Evolutionary conservation across 495 filamentous ascomycete species (phyloP), one percentile per base, ranked within the genome.

Genomic region (Talaromyces wortmannii): DNA sequence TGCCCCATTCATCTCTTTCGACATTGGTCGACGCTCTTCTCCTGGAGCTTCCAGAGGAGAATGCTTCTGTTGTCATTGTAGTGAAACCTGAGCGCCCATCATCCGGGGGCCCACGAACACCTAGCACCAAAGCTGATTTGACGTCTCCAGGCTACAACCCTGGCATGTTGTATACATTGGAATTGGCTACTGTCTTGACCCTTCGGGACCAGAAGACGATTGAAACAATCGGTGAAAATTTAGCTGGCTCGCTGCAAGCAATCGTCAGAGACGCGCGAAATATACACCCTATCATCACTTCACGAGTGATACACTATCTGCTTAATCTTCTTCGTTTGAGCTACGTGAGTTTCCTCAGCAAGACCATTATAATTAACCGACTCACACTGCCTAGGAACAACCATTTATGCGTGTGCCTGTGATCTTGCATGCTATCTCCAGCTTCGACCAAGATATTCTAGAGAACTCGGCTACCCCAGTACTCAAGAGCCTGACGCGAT

Each of bases 331-430:
- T 99, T 23, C 85, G 91, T 55, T 82, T 89, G 17, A 92, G 90
- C 71, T 91, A 96, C 71, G 91, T 94, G 80, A 71, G 86, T 74
- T 10, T n/a, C 42, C 15, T 44, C 12, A 17, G 6, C 23, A 43
- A 8, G 47, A 30, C 8, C 2, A 6, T 31, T 33, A 16, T 51
- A 15, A 7, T 52, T 29, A 18, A 31, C 29, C 48, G 15, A 63
- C 73, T 81, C 44, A 78, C 57, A 10, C 33, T 47, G 33, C 29
- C n/a, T 56, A 91, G 88, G 86, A 96, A 52, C 87, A 94, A 62
- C 88, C 91, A 53, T 95, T 95, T 63, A 83, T 97, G 61, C 86
- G 91, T 36, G 86, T 91, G 1, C 95, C 94, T n/a, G 86, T 97
- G 30, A 80, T 97, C 6, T 78, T 99, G 3, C 94, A 99, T 69